Base-by-base conservation (phyloP, 2,329 filamentous ascomycete species). In the Emmonsiellopsis sp. region DNA sequence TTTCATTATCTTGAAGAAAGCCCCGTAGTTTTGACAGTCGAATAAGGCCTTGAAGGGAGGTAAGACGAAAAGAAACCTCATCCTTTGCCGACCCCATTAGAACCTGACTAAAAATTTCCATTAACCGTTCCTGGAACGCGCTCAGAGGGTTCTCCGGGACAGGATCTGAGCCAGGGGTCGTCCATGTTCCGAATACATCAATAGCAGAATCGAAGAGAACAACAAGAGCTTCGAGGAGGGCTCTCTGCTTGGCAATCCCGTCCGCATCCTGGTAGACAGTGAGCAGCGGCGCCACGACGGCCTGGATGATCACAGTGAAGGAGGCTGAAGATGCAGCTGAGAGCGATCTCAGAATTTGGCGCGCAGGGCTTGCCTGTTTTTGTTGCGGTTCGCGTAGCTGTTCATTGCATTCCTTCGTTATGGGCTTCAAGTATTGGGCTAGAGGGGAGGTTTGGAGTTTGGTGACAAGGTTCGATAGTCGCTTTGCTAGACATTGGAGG, bases 341-440 rank as follows among this genome's bases (percentile, higher is more conserved):
- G 9, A 84, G 68, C 6, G 76, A 77, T 39, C 76, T 71, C 13
- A 86, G 63, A 14, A 86, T 84, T 31, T 79, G 76, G 14, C 81
- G 81, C 2, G 82, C 77, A 8, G 82, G 82, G 61, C 81, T 80
- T 3, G 83, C 84, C 62, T 86, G 81, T 62, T 85, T 85, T 5
- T 83, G 83, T 44, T 83, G 82, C 6, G 84, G 83, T 62, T 86
- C 83, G 60, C 82, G 80, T 3, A 86, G 71, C 60, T 85, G 82
- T 56, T 86, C 81, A 55, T 84, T 81, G 62, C 83, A 85, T 67
- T 86, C 84, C 60, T 83, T 83, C 45, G 78, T 78, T 55, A 86
- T 77, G 1, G 82, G 79, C 45, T 76, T 76, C 27, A 86, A 67
- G 63, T 81, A 86, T 33, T 66, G 78, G 58, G 65, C 76, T 64